Conservation (phyloP, 306 rosid species). For the Mucuna pruriens region DNA sequence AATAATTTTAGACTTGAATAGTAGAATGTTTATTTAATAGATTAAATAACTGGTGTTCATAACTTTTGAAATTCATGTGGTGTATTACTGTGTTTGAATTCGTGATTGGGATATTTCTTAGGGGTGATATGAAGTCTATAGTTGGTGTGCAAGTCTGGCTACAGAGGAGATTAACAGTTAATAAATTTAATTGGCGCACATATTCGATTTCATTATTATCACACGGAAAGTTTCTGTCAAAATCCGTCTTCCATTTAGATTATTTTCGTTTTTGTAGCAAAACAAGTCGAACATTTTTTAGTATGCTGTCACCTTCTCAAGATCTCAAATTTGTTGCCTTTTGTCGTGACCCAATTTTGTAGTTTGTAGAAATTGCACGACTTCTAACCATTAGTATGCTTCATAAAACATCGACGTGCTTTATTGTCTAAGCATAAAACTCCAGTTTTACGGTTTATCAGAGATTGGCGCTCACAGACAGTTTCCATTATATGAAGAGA, state of each 20-base stretch:
- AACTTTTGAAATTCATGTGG: too few species aligned
- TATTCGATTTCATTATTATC: background rate
- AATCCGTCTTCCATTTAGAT: background rate
- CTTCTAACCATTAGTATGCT: too few species aligned
- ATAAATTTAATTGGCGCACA: background rate
- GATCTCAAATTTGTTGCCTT: background rate
- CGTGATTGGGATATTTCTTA: too few species aligned
- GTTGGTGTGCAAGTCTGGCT: background rate
- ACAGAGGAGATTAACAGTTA: background rate
- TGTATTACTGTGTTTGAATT: too few species aligned
- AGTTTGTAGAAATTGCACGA: too few species aligned
- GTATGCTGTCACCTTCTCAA: background rate
- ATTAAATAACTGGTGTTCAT: too few species aligned
- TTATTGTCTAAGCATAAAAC: background rate
- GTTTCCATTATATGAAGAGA: too few species aligned
- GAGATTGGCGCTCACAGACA: too few species aligned
- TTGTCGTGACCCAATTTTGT: background rate
- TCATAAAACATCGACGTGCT: background rate
- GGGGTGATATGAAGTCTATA: background rate
- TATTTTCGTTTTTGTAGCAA: background rate
- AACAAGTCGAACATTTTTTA: background rate
- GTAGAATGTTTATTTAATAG: too few species aligned
- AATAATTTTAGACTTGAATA: too few species aligned
- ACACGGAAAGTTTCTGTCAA: background rate
- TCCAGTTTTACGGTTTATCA: background rate